Evolutionary conservation across 345 rosid species (phyloP), one percentile per base, ranked within the genome.

Genomic region (Salix udensis): DNA sequence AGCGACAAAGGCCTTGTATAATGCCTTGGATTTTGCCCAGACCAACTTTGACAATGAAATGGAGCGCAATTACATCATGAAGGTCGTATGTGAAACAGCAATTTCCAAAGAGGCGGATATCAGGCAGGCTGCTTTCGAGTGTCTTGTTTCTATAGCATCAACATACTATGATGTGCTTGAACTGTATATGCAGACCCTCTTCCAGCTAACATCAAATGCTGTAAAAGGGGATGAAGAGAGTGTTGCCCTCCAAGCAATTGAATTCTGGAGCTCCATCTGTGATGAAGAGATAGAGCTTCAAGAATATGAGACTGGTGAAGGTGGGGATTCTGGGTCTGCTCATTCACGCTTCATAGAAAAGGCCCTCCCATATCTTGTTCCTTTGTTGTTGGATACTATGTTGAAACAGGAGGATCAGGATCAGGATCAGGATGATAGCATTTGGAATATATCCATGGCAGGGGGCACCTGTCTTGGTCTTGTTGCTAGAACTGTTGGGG

Each of bases 401-500:
- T 81, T 88, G 85, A 96, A 96, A 89, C 99, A 96, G 85, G 96
- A 93, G 82, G 98, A 91, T 85, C 94, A 93, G 78, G 34, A 96
- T 67, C 96, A 96, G 80, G 31, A 96, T 67, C 96, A 96, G 80
- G 99, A 91, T 61, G 97, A 93, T 58, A 88, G 83, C 74, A 79
- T 81, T 68, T 96, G 99, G 98, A 92, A 93, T 80, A 84, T 96
- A 71, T 88, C 99, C 16, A 96, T 96, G 99, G 97, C 99, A 23
- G 98, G 99, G 10, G 99, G 98, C 65, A 96, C 99, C 6, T 96
- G 99, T 82, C 88, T 96, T 12, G 96, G 97, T 62, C 98, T 96
- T 78, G 96, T 93, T 83, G 88, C 98, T 55, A 88, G 97, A 84
- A 91, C 99, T 1, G 99, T 96, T 82, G 99, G 97, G 62, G 91